Evolutionary conservation across 2,329 filamentous ascomycete species (phyloP).

Genomic region (Diaporthe destruens): DNA sequence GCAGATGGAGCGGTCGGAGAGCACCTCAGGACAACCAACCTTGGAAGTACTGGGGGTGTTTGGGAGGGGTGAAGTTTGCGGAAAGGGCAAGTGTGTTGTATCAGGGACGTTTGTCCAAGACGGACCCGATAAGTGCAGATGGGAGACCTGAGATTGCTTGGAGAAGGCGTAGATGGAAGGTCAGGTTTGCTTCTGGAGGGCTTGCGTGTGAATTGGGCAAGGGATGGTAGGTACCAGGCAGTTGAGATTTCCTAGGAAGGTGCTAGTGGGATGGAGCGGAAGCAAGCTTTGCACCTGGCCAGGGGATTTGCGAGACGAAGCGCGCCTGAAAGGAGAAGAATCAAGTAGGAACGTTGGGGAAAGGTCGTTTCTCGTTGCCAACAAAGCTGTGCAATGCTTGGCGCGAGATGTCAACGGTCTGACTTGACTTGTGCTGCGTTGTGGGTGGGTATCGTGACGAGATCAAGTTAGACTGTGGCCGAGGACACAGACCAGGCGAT

Average conservation of each 20-base stretch:
- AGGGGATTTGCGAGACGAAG: neutral
- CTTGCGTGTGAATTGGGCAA: neutral
- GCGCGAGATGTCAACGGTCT: no score
- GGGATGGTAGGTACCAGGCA: neutral
- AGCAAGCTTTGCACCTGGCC: neutral
- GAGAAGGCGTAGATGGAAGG: neutral
- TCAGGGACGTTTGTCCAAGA: neutral
- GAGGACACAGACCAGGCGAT: neutral
- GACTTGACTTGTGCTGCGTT: neutral
- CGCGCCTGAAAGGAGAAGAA: neutral
- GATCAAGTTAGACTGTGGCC: neutral
- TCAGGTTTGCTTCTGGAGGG: neutral
- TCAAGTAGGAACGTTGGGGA: neutral
- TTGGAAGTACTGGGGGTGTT: neutral
- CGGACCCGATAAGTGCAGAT: neutral
- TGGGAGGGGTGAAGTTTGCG: neutral
- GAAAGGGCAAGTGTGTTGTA: neutral
- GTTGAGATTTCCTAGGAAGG: neutral
- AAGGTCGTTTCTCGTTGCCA: neutral
- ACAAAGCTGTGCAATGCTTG: neutral
- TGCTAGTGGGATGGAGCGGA: neutral
- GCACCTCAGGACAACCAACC: no score
- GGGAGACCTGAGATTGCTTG: neutral
- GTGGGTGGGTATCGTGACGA: neutral
- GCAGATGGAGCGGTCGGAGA: neutral